Evolutionary conservation across 228 moss, liverwort and hornwort genomes (phyloP), one percentile per base, ranked within the genome.

Genomic region (Sphagnum magellanicum): DNA sequence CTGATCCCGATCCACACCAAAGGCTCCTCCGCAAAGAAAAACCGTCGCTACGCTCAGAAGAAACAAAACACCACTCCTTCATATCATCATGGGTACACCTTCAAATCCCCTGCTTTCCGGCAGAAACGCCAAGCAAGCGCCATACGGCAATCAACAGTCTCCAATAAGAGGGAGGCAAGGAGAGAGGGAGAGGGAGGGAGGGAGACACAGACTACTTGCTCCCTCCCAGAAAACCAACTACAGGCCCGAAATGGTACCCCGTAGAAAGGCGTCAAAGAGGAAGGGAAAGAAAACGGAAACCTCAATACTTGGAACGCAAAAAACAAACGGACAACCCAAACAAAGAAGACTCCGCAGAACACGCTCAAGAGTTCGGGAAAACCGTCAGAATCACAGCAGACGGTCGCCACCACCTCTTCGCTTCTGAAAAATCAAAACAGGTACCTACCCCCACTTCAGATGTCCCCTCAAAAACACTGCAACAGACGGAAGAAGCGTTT

Each of bases 141-240:
- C 70, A 49, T 17, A 53, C 59, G 10, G 73, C 76, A 79, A 73
- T 74, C 73, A 50, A 71, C 66, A 66, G 79, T 75, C 73, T 69
- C 76, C 79, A 76, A 16, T 4, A 62, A 4, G 61, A 6, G 15
- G 61, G 15, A 14, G 60, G 60, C n/a, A 32, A 15, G 14, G 61
- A 1, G 61, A 62, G 61, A 47, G 10, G 5, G 9, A 1, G 13
- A 6, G 16, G 60, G 6, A 10, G 60, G 60, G 15, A 3, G 60
- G 61, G 16, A 15, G 61, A 47, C 61, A 15, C 8, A 16, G 61
- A 47, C 47, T 10, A 62, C 17, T 47, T 16, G 61, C 61, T 15
- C 61, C 61, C 46, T 16, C 32, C 32, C 32, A 32, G 32, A 32
- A 32, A 32, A 32, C 32, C 32, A 47, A 16, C 17, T 16, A 16